Evolutionary conservation across 495 filamentous ascomycete genomes (phyloP).

Genomic region (Lentithecium fluviatile): DNA sequence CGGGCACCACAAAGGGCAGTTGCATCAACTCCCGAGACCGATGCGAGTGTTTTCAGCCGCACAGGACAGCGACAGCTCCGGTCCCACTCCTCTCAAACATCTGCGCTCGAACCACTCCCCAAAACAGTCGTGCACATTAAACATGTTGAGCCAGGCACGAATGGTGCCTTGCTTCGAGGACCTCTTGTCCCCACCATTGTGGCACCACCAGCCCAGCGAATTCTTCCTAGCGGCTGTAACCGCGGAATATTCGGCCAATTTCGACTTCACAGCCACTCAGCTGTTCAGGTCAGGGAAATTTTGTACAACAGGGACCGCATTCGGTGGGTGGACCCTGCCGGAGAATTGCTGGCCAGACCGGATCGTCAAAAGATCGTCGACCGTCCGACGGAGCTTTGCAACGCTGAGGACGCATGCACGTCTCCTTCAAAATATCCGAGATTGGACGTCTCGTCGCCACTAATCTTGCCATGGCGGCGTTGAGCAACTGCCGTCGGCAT

Average conservation of each 20-base stretch:
- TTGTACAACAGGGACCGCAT: not conserved
- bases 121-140: not conserved
- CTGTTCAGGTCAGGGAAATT: not conserved
- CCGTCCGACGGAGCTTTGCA: too few species aligned
- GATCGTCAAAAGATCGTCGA: not conserved
- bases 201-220: not conserved
- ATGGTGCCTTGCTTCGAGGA: too few species aligned
- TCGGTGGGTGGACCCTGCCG: not conserved
- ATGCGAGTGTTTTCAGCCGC: not conserved
- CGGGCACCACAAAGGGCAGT: not conserved
- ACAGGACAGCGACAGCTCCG: not conserved
- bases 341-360: not conserved
- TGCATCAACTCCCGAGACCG: not conserved
- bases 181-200: not conserved
- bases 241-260: not conserved
- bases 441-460: too few species aligned
- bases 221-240: not conserved
- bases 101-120: not conserved
- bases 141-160: too few species aligned
- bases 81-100: not conserved
- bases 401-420: too few species aligned
- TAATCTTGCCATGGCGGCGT: too few species aligned
- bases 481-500: too few species aligned
- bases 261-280: not conserved
- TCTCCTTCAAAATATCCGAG: too few species aligned